Evolutionary conservation across 2,329 filamentous ascomycete genomes (phyloP).

Genomic region (Volutella citrinella): DNA sequence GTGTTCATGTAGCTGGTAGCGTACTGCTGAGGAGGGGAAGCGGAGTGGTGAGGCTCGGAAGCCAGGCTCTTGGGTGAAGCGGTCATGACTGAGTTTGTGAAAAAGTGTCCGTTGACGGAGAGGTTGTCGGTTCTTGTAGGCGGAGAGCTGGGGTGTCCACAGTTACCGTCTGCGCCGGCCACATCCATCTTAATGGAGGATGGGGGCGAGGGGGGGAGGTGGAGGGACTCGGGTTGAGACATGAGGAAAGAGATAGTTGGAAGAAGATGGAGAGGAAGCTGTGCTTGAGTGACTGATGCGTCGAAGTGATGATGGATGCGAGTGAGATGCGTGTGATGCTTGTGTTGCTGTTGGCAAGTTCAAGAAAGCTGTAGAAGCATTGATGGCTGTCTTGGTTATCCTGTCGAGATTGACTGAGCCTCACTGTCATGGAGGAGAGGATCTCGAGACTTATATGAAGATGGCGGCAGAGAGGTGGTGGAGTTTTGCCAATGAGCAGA

Average conservation of each 20-base stretch:
- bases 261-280: conserved; percentile 16
- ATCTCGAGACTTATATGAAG: too few relatives aligned
- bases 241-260: conserved; percentile 24
- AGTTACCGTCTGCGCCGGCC: conserved; percentile 23
- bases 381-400: too few relatives aligned
- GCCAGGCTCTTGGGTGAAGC: conserved; percentile 21
- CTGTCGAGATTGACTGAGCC: too few relatives aligned
- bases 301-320: conserved; percentile 12
- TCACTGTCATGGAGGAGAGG: too few relatives aligned
- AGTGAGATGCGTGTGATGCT: too few relatives aligned
- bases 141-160: conserved; percentile 26
- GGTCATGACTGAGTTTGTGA: conserved; percentile 18
- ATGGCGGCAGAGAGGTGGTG: too few relatives aligned
- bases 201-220: conserved; percentile 25
- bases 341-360: too few relatives aligned
- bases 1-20: conserved; percentile 21
- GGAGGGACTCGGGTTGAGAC: conserved; percentile 27
- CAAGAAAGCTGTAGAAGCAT: too few relatives aligned
- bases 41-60: conserved; percentile 16
- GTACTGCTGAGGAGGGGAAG: conserved; percentile 22
- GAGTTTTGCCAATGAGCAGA: too few relatives aligned
- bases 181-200: conserved; percentile 29
- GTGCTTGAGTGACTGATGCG: conserved; percentile 18
- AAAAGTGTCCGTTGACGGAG: conserved; percentile 19
- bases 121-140: conserved; percentile 22